Conservation (phyloP, 345 rosid species). For the Aegle marmelos region DNA sequence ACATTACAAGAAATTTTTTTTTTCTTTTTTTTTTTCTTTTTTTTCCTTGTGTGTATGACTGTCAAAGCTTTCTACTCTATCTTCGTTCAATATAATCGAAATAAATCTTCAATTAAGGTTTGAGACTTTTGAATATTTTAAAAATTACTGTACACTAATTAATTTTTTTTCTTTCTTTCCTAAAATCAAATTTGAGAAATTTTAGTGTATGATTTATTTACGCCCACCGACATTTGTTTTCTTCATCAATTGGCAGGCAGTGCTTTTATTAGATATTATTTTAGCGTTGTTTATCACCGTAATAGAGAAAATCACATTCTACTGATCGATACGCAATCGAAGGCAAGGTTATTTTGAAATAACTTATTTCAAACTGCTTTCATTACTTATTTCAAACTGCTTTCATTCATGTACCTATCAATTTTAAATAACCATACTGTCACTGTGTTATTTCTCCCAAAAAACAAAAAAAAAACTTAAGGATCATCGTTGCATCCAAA, state of each 20-base stretch:
- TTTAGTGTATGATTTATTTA: too few relatives aligned
- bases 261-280: neutral
- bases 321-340: neutral
- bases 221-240: too few relatives aligned
- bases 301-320: neutral
- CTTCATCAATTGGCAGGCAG: neutral
- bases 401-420: neutral
- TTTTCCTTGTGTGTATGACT: neutral
- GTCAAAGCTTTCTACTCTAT: neutral
- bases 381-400: too few relatives aligned
- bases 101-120: neutral
- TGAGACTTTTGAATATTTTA: neutral
- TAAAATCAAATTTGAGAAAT: neutral
- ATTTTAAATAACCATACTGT: too few relatives aligned
- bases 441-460: too few relatives aligned
- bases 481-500: neutral
- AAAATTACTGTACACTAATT: too few relatives aligned
- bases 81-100: neutral
- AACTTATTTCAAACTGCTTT: neutral
- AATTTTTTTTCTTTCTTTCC: neutral
- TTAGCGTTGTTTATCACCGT: neutral
- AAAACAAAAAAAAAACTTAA: too few relatives aligned
- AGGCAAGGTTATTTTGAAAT: neutral
- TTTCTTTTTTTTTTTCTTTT: accelerated
- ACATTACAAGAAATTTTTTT: too few relatives aligned